These are phyloP conservation scores for Alternaria rosae DNA, from an alignment of 2,329 filamentous ascomycete species.

Conservation along the genomic window DNA sequence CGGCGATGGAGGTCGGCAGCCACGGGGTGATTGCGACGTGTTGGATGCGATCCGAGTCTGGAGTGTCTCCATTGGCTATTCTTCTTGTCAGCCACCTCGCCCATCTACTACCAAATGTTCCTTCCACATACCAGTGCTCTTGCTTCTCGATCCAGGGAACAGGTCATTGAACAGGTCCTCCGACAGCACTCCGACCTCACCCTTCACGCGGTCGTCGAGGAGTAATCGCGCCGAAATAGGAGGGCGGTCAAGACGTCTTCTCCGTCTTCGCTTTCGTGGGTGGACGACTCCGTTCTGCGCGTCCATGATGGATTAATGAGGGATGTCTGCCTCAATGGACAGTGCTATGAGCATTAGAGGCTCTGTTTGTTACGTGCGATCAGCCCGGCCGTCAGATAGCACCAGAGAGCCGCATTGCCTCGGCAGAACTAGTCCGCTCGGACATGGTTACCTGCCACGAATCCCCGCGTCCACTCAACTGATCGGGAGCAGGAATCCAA, in stretches of 20 bases:
- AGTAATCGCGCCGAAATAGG: conserved; percentile 81
- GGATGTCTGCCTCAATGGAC: conserved; percentile 19
- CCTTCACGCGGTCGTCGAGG: conserved; percentile 84
- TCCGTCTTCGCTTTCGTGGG: conserved; percentile 61
- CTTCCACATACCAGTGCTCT: conserved; percentile 25
- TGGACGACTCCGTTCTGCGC: conserved; percentile 39
- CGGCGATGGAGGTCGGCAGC: conserved; percentile 62
- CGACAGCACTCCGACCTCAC: conserved; percentile 84
- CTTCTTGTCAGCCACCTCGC: conserved; percentile 5
- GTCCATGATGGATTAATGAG: conserved; percentile 33
- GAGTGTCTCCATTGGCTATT: conserved; percentile 14
- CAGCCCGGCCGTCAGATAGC: conserved; percentile 1
- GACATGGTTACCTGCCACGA: conserved; percentile 1
- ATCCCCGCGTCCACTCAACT: conserved; percentile 5
- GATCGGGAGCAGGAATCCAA: not conserved
- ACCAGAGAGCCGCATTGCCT: conserved; percentile 25
- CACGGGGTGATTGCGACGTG: conserved; percentile 79
- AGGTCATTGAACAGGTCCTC: conserved; percentile 85
- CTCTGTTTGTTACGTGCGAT: conserved; percentile 26
- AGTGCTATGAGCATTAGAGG: conserved; percentile 12
- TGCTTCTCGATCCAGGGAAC: conserved; percentile 62
- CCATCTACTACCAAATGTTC: not conserved
- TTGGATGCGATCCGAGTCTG: conserved; percentile 42
- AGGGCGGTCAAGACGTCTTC: conserved; percentile 69
- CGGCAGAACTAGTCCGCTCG: conserved; percentile 24